Evolutionary conservation across 2,329 filamentous ascomycete genomes (phyloP), one percentile per base, ranked within the genome.

Genomic region (Incumbomyces delicatus): DNA sequence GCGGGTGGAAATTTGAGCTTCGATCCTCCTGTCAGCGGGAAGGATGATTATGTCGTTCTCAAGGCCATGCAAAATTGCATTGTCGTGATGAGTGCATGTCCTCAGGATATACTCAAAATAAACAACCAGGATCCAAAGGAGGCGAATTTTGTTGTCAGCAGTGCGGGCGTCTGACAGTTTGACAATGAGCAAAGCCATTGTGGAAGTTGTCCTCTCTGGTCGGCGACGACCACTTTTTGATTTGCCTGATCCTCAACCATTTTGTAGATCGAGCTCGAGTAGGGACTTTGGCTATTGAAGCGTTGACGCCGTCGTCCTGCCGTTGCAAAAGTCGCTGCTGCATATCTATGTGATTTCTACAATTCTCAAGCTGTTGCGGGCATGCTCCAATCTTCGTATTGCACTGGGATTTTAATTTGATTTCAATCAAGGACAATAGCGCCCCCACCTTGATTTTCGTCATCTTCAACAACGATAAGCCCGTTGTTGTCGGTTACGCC

Each of bases 61-160:
- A 55, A 56, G 41, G 66, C 65, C 14, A 57, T 67, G 46, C 53
- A 52, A n/a, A 60, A 67, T 49, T 57, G 63, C 14, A 53, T 69
- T 18, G 53, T 68, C 11, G 65, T 66, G 18, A 66, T 68, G 63
- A 68, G 65, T 51, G 57, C 65, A 10, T 70, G 67, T 59, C 66
- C 67, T 0, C 65, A 69, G 50, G 67, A 70, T 55, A 51, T 69
- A 40, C 57, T 55, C 1, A 60, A 60, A 1, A 63, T 67, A 22
- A 68, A 68, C 49, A 61, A 50, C 22, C 61, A 60, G n/a, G 50
- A 54, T 42, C 65, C 65, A 3, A 59, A 56, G 2, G 65, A 68
- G 31, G 53, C 52, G 16, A 49, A 58, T 41, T 60, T 54, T 49
- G 37, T 55, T 3, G 49, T 58, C 7, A 38, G 50, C 12, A 49